Conservation (phyloP, 306 rosid species). For the Rosa lucieae region DNA sequence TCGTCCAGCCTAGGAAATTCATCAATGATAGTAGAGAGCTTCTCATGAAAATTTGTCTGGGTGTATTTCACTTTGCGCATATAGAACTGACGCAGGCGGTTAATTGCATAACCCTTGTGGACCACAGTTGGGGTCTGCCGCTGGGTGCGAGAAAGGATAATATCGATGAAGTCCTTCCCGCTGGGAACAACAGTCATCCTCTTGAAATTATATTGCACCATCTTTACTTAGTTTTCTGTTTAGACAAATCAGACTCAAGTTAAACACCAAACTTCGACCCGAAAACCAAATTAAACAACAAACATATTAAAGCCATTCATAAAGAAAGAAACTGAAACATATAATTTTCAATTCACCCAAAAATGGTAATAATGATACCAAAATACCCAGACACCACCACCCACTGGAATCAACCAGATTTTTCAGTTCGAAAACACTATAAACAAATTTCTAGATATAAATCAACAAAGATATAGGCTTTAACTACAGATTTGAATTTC, state of each 20-base stretch:
- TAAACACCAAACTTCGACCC: neutral
- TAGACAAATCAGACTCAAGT: neutral
- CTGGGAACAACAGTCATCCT: conserved; percentile 7
- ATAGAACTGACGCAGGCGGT: conserved; percentile 2
- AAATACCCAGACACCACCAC: too few relatives aligned
- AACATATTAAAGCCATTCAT: too few relatives aligned
- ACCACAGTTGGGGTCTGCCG: conserved; percentile 8
- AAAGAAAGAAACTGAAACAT: too few relatives aligned
- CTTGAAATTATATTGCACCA: conserved; percentile 13
- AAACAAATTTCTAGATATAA: too few relatives aligned
- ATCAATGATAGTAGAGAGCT: conserved; percentile 7
- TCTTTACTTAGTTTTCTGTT: neutral
- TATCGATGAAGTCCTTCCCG: conserved; percentile 6
- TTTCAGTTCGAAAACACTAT: too few relatives aligned
- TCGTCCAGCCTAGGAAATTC: conserved; percentile 6
- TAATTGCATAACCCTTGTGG: conserved; percentile 11
- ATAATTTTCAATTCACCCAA: too few relatives aligned
- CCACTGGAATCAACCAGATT: too few relatives aligned
- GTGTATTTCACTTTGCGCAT: conserved; percentile 7
- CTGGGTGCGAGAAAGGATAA: conserved; percentile 6
- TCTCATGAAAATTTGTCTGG: conserved; percentile 7
- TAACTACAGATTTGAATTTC: too few relatives aligned
- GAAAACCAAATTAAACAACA: neutral
- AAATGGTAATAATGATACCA: too few relatives aligned
- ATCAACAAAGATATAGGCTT: too few relatives aligned